Evolutionary conservation across 139 green algal genomes (phyloP).

Genomic region (Chlamydomonas incerta): DNA sequence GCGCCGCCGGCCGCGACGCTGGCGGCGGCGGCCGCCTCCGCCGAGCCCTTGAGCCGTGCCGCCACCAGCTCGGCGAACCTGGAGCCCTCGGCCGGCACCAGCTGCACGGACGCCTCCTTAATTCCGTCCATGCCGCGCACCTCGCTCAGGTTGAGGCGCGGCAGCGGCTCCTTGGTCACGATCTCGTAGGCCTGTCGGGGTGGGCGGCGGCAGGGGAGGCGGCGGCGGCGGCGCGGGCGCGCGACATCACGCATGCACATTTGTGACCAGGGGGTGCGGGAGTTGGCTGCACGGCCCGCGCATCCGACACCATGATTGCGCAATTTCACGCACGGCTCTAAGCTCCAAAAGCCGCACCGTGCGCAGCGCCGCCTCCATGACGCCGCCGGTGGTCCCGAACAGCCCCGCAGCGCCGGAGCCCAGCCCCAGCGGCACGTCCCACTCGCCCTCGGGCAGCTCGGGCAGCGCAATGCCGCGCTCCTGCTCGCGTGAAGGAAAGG

Average conservation of each 20-base stretch:
- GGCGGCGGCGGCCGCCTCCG: constrained; percentile 22
- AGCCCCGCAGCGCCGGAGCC: constrained; percentile 64
- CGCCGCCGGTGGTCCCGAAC: constrained; percentile 80
- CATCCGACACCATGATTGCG: background rate
- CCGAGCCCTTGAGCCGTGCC: background rate
- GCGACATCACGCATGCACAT: too few relatives aligned
- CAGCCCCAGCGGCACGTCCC: constrained; percentile 68
- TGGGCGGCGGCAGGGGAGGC: too few relatives aligned
- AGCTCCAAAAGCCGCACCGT: too few relatives aligned
- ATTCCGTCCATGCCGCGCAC: constrained; percentile 77
- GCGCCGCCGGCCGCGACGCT: too few relatives aligned
- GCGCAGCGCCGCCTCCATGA: constrained; percentile 82
- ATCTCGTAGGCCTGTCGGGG: constrained; percentile 55
- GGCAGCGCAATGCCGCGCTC: constrained; percentile 27
- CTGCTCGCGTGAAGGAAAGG: background rate
- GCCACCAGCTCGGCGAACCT: constrained; percentile 45
- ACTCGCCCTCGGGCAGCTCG: constrained; percentile 55
- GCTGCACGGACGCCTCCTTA: constrained; percentile 63
- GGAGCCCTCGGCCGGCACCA: constrained; percentile 46
- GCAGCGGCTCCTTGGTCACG: constrained; percentile 52
- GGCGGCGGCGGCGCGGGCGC: too few relatives aligned
- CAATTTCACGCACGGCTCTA: too few relatives aligned
- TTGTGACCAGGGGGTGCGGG: too few relatives aligned
- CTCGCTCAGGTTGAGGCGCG: constrained; percentile 43
- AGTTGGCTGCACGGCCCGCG: background rate